These are phyloP conservation scores for Ustilago trichophora DNA, from an alignment of 1,284 basidiomycete genomes.

Conservation along the genomic window DNA sequence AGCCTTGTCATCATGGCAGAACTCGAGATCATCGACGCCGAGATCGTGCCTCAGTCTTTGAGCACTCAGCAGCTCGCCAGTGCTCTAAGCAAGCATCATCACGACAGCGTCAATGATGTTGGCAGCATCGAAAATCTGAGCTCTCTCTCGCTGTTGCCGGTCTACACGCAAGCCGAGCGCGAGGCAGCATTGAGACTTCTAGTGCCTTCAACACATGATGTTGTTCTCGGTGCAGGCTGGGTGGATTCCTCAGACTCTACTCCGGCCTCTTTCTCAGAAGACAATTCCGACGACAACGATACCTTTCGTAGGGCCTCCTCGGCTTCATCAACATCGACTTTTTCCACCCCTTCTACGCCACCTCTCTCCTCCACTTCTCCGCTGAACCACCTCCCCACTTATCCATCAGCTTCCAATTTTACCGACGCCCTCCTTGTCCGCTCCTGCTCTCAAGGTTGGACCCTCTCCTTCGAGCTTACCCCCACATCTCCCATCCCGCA, in stretches of 20 bases:
- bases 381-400: no score
- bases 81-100: no score
- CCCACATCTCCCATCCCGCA: slow-evolving; percentile 26
- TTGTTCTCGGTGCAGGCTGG: slow-evolving; percentile 49
- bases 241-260: slow-evolving; percentile 17
- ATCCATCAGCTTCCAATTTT: no score
- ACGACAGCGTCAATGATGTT: no score
- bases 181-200: slow-evolving; percentile 34
- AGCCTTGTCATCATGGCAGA: slow-evolving; percentile 19
- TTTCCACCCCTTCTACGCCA: slow-evolving; percentile 4
- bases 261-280: not conserved
- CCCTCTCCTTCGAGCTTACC: slow-evolving; percentile 52
- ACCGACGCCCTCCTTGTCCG: slow-evolving; percentile 48
- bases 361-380: no score
- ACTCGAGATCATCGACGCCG: slow-evolving; percentile 38
- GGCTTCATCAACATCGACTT: slow-evolving; percentile 19
- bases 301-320: slow-evolving; percentile 6
- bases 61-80: no score
- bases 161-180: slow-evolving; percentile 31
- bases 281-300: not conserved
- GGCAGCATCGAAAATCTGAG: no score
- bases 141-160: slow-evolving; percentile 13
- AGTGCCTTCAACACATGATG: slow-evolving; percentile 31
- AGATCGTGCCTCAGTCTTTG: slow-evolving; percentile 15
- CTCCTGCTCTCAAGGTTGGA: slow-evolving; percentile 54